phyloP scores from a whole-genome alignment of 805 yeast species.

The Nakazawaea ishiwadae region DNA sequence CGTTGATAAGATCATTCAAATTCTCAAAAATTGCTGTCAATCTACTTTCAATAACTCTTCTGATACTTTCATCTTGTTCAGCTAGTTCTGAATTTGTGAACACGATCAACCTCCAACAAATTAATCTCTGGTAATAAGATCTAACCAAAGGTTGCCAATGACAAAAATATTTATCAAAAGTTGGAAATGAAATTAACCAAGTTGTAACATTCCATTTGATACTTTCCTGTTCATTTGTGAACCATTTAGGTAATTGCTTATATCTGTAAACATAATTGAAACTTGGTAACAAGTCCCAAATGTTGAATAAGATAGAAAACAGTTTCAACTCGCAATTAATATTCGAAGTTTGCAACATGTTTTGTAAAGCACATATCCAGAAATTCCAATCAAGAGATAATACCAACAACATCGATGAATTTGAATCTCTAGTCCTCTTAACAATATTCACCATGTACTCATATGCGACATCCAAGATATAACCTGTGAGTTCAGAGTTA shows the following conservation, averaged over 20 bases:
- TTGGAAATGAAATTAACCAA: constrained; percentile 47
- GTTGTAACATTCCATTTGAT: constrained; percentile 43
- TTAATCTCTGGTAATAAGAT: constrained; percentile 58
- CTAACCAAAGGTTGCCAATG: constrained; percentile 82
- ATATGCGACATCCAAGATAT: constrained; percentile 33
- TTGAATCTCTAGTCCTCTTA: constrained; percentile 3
- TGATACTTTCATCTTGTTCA: constrained; percentile 9
- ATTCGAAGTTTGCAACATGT: constrained; percentile 61
- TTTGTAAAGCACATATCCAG: constrained; percentile 59
- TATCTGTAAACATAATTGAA: constrained; percentile 3
- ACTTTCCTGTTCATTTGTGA: constrained; percentile 31
- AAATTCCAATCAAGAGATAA: constrained; percentile 64
- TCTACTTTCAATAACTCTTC: constrained; percentile 24
- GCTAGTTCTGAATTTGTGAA: constrained; percentile 18
- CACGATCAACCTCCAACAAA: constrained; percentile 59
- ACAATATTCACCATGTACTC: constrained; percentile 24
- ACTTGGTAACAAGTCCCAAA: constrained; percentile 65
- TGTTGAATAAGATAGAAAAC: constrained; percentile 61
- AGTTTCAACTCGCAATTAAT: constrained; percentile 59
- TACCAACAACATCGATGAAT: constrained; percentile 16
- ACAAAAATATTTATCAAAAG: constrained; percentile 56
- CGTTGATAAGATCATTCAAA: constrained; percentile 13
- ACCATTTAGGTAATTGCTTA: constrained; percentile 30
- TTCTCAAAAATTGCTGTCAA: constrained; percentile 24
- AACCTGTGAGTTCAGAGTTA: constrained; percentile 34